Conservation (phyloP, 768 basidiomycete genomes). For the Tylopilus balloui region DNA sequence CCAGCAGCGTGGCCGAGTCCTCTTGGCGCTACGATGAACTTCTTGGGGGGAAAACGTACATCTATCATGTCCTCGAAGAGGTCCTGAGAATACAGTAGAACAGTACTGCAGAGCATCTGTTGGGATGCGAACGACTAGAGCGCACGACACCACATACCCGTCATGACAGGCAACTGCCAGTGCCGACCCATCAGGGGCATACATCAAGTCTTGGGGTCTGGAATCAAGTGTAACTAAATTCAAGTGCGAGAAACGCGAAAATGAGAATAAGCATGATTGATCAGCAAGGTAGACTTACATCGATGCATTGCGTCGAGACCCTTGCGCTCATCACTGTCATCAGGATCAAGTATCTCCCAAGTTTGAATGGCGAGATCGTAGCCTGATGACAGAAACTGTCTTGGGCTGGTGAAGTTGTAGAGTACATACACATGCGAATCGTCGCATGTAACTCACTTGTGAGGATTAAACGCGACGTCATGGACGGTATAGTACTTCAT, state of each 20-base stretch:
- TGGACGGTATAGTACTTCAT: constrained; percentile 51
- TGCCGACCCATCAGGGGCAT: constrained; percentile 37
- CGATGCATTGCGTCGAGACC: constrained; percentile 9
- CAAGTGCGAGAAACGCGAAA: background rate
- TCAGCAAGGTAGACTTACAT: constrained; percentile 12
- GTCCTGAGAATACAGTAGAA: constrained; percentile 21
- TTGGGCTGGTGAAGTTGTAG: constrained; percentile 29
- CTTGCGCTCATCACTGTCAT: constrained; percentile 14
- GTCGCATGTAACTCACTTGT: constrained; percentile 32
- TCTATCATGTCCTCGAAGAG: constrained; percentile 20
- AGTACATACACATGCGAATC: background rate
- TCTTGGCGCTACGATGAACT: constrained; percentile 15
- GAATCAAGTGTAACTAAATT: constrained; percentile 21
- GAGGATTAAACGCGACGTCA: constrained; percentile 52
- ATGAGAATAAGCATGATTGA: background rate
- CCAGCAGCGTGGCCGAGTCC: constrained; percentile 36
- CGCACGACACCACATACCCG: constrained; percentile 20
- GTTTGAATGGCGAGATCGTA: constrained; percentile 40
- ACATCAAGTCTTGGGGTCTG: constrained; percentile 42
- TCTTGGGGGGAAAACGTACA: constrained; percentile 10
- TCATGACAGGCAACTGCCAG: constrained; percentile 36
- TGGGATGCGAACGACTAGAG: background rate
- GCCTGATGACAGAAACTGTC: constrained; percentile 44
- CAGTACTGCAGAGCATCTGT: constrained; percentile 14
- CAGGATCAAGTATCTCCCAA: constrained; percentile 36